Percentiles rank a stretch among this genome's conserved stretches.
Conservation (phyloP, 768 basidiomycete genomes). For the Collybiopsis confluens region DNA sequence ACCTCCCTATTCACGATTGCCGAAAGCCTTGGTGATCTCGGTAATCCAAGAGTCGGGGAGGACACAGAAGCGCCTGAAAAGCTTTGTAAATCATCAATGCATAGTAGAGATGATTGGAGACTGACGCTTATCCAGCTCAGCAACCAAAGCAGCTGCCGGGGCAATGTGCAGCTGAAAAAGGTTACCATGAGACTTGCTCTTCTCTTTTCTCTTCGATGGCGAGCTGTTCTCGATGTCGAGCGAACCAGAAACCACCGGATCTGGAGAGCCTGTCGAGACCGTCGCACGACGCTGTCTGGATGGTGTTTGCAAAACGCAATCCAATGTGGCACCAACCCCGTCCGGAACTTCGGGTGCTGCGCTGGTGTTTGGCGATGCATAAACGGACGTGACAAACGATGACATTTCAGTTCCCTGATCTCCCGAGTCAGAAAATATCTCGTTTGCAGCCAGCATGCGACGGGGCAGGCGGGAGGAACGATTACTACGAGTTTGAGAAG, state of each 20-base stretch:
- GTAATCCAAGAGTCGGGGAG: slow-evolving; percentile 25
- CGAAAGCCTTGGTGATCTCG: slow-evolving; percentile 48
- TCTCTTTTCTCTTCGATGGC: slow-evolving; percentile 62
- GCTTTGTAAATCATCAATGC: neutral
- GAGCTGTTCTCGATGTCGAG: slow-evolving; percentile 38
- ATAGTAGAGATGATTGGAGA: neutral
- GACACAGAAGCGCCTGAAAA: slow-evolving; percentile 24
- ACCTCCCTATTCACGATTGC: slow-evolving; percentile 64
- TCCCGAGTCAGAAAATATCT: slow-evolving; percentile 56
- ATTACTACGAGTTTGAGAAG: slow-evolving; percentile 35
- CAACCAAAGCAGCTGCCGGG: slow-evolving; percentile 58
- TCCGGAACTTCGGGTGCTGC: slow-evolving; percentile 11
- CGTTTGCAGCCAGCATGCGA: slow-evolving; percentile 58
- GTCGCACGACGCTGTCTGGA: slow-evolving; percentile 56
- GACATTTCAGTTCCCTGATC: slow-evolving; percentile 27
- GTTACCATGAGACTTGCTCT: slow-evolving; percentile 63
- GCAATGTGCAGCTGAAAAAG: slow-evolving; percentile 61
- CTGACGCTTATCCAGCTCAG: slow-evolving; percentile 63
- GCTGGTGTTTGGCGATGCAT: slow-evolving; percentile 22
- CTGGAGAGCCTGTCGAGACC: slow-evolving; percentile 61
- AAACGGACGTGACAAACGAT: slow-evolving; percentile 27
- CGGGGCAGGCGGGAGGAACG: slow-evolving; percentile 57
- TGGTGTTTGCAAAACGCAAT: slow-evolving; percentile 32
- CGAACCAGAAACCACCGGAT: slow-evolving; percentile 26
- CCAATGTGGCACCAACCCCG: slow-evolving; percentile 8